These are phyloP conservation scores for Sarocladium brachiariae DNA, from an alignment of 2,329 filamentous ascomycete species.

Conservation along the genomic window DNA sequence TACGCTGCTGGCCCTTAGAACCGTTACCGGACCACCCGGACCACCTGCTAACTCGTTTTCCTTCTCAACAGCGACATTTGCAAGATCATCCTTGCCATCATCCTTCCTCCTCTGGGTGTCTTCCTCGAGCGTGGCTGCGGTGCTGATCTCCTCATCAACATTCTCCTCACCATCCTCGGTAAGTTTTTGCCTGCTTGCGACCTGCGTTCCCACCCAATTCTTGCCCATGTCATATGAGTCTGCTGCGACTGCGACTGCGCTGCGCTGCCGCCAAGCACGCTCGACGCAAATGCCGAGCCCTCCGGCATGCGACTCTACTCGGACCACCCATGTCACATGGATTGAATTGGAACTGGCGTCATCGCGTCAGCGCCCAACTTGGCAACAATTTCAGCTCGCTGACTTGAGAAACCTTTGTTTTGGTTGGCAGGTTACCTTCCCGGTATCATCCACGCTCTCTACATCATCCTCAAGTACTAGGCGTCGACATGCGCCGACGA, in stretches of 20 bases:
- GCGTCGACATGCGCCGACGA: neutral
- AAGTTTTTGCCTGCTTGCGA: conserved; percentile 18
- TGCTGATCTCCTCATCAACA: conserved; percentile 86
- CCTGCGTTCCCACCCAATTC: conserved; percentile 11
- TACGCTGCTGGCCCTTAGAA: conserved; percentile 28
- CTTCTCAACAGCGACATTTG: conserved; percentile 41
- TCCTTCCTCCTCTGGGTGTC: conserved; percentile 85
- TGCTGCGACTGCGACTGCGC: conserved; percentile 42
- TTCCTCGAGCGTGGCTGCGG: conserved; percentile 91
- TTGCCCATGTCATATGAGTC: conserved; percentile 44
- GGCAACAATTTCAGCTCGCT: conserved; percentile 10
- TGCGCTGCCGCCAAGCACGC: neutral
- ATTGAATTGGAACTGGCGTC: conserved; percentile 6
- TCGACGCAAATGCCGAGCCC: conserved; percentile 2
- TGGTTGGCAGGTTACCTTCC: conserved; percentile 49
- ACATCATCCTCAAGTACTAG: conserved; percentile 89
- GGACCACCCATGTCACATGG: neutral
- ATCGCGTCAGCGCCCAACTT: conserved; percentile 10
- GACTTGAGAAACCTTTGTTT: conserved; percentile 8
- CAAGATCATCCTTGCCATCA: conserved; percentile 76
- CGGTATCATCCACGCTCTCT: conserved; percentile 88
- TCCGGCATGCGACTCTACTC: conserved; percentile 1
- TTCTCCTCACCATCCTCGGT: conserved; percentile 72
- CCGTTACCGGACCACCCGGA: no score
- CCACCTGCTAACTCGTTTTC: neutral